These are phyloP conservation scores for Dalbergia cultrata DNA, from an alignment of 306 rosid species.

Conservation along the genomic window DNA sequence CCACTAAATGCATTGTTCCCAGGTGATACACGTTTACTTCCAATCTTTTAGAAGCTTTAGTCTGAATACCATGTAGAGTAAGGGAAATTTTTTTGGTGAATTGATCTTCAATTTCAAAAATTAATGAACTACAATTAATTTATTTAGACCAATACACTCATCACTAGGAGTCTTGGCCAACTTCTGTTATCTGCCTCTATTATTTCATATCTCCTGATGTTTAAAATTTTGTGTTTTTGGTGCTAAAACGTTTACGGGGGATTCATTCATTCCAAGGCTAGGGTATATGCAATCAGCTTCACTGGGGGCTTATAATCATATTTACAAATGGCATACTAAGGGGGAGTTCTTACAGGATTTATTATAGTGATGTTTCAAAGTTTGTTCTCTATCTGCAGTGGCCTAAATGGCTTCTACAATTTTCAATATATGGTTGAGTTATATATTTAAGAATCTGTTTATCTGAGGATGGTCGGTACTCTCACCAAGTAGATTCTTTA, in stretches of 20 bases:
- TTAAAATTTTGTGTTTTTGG: background rate
- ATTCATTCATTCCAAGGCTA: slow-evolving; percentile 7
- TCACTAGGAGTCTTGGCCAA: background rate
- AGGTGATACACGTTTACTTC: slow-evolving; percentile 32
- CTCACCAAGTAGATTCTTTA: slow-evolving; percentile 22
- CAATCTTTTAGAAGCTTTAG: slow-evolving; percentile 35
- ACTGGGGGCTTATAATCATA: background rate
- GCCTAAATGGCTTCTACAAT: slow-evolving; percentile 24
- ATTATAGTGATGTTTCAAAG: background rate
- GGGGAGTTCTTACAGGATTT: background rate
- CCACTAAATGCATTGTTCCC: slow-evolving; percentile 25
- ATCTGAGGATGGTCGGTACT: slow-evolving; percentile 22
- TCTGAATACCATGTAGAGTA: slow-evolving; percentile 15
- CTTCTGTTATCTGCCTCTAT: slow-evolving; percentile 16
- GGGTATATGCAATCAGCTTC: slow-evolving; percentile 32
- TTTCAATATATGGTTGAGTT: background rate
- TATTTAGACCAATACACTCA: slow-evolving; percentile 6
- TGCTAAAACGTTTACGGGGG: slow-evolving; percentile 15
- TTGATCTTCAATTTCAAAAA: slow-evolving; percentile 25
- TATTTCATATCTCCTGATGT: slow-evolving; percentile 7
- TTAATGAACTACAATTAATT: slow-evolving; percentile 24
- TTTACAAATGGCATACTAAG: background rate
- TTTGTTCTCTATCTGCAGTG: slow-evolving; percentile 26
- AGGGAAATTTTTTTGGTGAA: background rate
- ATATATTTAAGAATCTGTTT: slow-evolving; percentile 20